Base-by-base conservation (phyloP, 192 early-diverging fungal species). In the Linnemannia elongata region DNA sequence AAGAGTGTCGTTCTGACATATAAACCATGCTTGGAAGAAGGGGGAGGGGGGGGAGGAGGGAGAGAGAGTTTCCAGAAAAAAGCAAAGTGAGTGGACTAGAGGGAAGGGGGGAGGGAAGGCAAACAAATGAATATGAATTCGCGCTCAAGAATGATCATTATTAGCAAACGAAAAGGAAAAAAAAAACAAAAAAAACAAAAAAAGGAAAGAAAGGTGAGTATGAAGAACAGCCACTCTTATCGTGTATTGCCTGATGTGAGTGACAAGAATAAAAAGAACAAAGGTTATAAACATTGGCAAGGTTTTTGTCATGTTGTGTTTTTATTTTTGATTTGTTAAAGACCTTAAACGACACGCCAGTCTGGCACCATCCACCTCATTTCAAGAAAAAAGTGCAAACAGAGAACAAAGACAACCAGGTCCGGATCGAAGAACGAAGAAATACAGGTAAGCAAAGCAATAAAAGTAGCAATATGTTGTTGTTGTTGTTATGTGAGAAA, bases 231-330 rank as follows among this genome's bases (percentile, higher is more conserved):
- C 27, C 20, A 33, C 60, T 87, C 18, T 82, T 86, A 70, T 91
- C 90, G 70, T 90, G 90, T 3, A 82, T 82, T 5, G 89, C 89
- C 30, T 90, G 69, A 66, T 92, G 91, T 8, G 88, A 88, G 17
- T 81, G 89, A 27, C 6, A 42, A 18, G 44, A 72, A 13, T 20
- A 27, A 74, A 30, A 9, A 33, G 9, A 18, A 2, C 35, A 75
- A 49, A 9, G 0, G 8, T 20, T n/a, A 74, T 42, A 39, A 39
- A 39, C n/a, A 74, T 27, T 20, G 42, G 24, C 49, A 47, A 1
- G 41, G 20, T 33, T 47, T 36, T 30, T n/a, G 15, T 74, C 30
- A 42, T 45, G 24, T 74, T 44, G 38, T 74, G n/a, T 74, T 54
- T 45, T 74, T 45, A 49, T 72, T 72, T 72, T 35, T 72, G 5